phyloP scores from a whole-genome alignment of 2,329 filamentous ascomycete species.

The Didymella exigua region DNA sequence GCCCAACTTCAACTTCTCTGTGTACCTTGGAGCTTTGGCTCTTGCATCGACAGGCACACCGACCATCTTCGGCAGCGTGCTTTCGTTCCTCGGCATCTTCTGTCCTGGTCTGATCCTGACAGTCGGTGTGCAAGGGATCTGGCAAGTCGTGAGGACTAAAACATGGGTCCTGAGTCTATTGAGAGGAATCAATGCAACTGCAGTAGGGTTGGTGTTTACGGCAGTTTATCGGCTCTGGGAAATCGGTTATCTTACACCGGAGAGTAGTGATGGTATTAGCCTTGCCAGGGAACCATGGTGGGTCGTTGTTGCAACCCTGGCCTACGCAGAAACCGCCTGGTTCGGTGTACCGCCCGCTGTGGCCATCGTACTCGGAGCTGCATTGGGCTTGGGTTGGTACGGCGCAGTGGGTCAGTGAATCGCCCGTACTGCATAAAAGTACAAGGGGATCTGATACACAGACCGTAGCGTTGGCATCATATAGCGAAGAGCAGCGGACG shows the following conservation, averaged over 20 bases:
- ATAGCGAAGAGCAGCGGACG: not conserved
- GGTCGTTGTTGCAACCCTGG: constrained; percentile 52
- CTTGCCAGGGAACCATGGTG: constrained; percentile 52
- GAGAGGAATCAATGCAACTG: constrained; percentile 51
- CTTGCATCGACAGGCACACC: constrained; percentile 36
- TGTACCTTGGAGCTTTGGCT: constrained; percentile 51
- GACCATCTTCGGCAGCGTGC: constrained; percentile 43
- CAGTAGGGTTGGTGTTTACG: constrained; percentile 52
- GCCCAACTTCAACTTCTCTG: constrained; percentile 62
- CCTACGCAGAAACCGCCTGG: constrained; percentile 50
- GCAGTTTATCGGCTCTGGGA: constrained; percentile 54
- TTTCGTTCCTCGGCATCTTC: constrained; percentile 51
- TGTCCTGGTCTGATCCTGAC: constrained; percentile 47
- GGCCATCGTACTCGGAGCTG: constrained; percentile 49
- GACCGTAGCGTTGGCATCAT: not conserved
- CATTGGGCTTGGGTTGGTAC: constrained; percentile 50
- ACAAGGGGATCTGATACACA: not conserved
- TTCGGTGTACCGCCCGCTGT: constrained; percentile 48
- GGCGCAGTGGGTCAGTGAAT: constrained; percentile 40
- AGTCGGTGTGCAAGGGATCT: constrained; percentile 48
- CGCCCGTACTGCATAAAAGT: not conserved
- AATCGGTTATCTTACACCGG: constrained; percentile 51
- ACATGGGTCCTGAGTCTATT: constrained; percentile 44
- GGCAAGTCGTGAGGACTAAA: constrained; percentile 47
- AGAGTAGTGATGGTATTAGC: constrained; percentile 42